phyloP scores from a whole-genome alignment of 2,329 filamentous ascomycete species.

The Aaosphaeria arxii region DNA sequence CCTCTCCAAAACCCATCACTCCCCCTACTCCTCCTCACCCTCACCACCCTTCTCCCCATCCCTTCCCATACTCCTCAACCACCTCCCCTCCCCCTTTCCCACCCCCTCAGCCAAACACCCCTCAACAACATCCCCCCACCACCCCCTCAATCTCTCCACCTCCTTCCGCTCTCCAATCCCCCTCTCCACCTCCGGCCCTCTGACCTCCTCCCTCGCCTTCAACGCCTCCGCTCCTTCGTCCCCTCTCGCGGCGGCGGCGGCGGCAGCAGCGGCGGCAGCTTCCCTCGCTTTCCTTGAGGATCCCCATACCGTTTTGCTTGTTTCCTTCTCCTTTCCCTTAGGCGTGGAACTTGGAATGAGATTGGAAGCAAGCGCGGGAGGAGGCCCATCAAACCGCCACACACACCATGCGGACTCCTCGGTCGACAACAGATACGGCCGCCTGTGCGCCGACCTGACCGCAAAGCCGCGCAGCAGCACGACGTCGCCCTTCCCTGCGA shows the following conservation, averaged over 20 bases:
- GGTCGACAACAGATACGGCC: slow-evolving; percentile 34
- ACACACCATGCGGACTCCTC: slow-evolving; percentile 49
- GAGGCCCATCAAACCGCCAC: slow-evolving; percentile 32
- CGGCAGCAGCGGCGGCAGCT: background rate
- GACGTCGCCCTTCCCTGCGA: slow-evolving; percentile 41
- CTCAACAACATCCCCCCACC: slow-evolving; percentile 29
- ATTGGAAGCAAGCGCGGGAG: too few relatives aligned
- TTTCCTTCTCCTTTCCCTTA: slow-evolving; percentile 10
- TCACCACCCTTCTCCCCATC: slow-evolving; percentile 4
- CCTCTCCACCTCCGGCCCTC: slow-evolving; percentile 45
- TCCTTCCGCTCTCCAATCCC: slow-evolving; percentile 44
- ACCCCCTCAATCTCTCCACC: slow-evolving; percentile 38
- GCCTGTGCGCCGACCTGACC: slow-evolving; percentile 41
- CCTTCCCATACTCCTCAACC: slow-evolving; percentile 1
- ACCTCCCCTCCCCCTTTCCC: slow-evolving; percentile 13
- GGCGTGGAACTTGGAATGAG: too few relatives aligned
- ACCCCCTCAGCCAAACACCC: background rate
- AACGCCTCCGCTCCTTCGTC: slow-evolving; percentile 14
- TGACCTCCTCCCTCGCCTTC: slow-evolving; percentile 40
- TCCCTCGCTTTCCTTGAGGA: slow-evolving; percentile 18
- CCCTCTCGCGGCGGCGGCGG: too few relatives aligned
- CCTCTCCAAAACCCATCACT: too few relatives aligned
- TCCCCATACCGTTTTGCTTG: slow-evolving; percentile 19
- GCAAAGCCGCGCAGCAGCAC: slow-evolving; percentile 43
- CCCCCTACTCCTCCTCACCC: background rate